These are phyloP conservation scores for Tephrocybe sp. DNA, from an alignment of 768 basidiomycete species.

Conservation along the genomic window DNA sequence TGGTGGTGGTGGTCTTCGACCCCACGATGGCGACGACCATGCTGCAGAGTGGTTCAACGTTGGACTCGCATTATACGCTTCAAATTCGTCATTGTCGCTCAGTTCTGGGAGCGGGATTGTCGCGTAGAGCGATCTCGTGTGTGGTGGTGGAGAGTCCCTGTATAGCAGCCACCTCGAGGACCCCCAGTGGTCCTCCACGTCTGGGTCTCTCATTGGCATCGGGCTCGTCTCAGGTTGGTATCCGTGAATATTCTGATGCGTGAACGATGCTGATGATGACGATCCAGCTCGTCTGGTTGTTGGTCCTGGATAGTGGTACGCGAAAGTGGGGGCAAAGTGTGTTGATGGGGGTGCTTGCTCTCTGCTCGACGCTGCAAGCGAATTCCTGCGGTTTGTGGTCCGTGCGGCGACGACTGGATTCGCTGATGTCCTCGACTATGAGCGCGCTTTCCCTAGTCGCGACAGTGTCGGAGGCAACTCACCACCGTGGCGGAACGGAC, in stretches of 20 bases:
- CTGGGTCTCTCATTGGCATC: not conserved
- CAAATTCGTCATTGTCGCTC: not conserved
- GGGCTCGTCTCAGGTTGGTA: not conserved
- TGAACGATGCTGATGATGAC: not conserved
- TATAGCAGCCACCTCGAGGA: not conserved
- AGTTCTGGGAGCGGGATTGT: constrained; percentile 11
- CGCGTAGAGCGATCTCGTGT: constrained; percentile 9
- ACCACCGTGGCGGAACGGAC: not conserved
- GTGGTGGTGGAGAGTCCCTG: constrained; percentile 7
- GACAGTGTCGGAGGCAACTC: not conserved
- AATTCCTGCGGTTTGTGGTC: not conserved
- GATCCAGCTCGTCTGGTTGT: not conserved
- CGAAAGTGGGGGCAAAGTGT: not conserved
- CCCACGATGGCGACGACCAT: not conserved
- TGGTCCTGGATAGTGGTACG: not conserved
- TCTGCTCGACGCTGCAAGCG: not conserved
- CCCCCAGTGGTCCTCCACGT: not conserved
- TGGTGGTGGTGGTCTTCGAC: not conserved
- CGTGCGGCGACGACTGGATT: not conserved
- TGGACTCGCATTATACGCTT: not conserved
- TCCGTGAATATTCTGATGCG: not conserved
- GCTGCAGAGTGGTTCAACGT: not conserved
- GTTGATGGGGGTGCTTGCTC: not conserved
- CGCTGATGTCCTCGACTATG: not conserved
- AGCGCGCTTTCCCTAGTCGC: not conserved